Evolutionary conservation across 1,139 yeast species (phyloP), one percentile per base, ranked within the genome.

Genomic region (Saccharomyces hybrid): DNA sequence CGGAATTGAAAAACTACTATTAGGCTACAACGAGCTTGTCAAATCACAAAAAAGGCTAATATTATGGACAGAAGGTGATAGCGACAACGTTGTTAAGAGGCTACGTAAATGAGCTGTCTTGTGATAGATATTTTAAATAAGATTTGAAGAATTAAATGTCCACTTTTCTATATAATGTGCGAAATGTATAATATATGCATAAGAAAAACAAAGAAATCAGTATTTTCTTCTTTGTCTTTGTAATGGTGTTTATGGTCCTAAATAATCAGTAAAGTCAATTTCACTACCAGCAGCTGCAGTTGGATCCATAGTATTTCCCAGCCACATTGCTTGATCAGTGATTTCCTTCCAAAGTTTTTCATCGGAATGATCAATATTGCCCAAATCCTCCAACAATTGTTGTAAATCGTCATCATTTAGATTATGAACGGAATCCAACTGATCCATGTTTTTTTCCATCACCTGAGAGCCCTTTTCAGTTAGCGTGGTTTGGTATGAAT

Each of bases 301-400:
- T 13, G 69, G 68, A 42, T 67, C 70, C 66, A 62, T 65, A 2
- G 65, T 58, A 51, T 57, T 63, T 25, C 74, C 73, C 52, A 85
- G 69, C 93, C 93, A 86, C 66, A 78, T 86, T 13, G 95, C 89
- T 66, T 82, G 89, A 66, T 78, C 78, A 2, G 88, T 81, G 58
- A 86, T 82, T 62, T 85, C 88, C 66, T 82, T 81, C 91, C 95
- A 83, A 52, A 88, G 69, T 62, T 85, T 79, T 61, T 81, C 79
- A 62, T 86, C 89, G 46, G 71, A 74, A 72, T 67, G 70, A 7
- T 72, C 68, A 2, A 62, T 55, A 47, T 66, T 58, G 26, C 60
- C 63, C 52, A 68, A 53, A 44, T 58, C 63, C 47, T 67, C 68
- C 44, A 69, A 58, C n/a, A 69, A 51, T 51, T 59, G 63, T 46